A percentile compares a stretch with the other conserved stretches of the same genome.
phyloP scores from a whole-genome alignment of 23 red algal genomes.

The Gracilaria gracilis region DNA sequence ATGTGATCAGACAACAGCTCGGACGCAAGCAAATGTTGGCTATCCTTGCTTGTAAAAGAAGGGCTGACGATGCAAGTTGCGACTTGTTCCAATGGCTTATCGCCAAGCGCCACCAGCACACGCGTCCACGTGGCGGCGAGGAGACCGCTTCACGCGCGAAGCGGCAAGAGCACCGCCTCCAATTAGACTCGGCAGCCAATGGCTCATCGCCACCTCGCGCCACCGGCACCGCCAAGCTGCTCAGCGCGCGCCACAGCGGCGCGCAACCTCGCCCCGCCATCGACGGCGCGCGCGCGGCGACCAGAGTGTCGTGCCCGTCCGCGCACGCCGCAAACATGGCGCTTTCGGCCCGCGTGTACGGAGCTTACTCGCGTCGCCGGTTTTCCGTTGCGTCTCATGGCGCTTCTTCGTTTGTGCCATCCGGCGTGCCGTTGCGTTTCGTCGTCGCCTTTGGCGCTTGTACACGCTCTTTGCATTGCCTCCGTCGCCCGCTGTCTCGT shows the following conservation, averaged over 20 bases:
- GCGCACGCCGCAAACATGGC: slow-evolving; percentile 8
- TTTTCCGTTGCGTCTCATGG: slow-evolving; percentile 6
- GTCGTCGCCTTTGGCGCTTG: not conserved
- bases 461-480: not conserved
- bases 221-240: not conserved
- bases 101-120: not conserved
- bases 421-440: too few species aligned
- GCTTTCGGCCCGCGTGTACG: not conserved
- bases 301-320: too few species aligned
- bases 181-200: not conserved
- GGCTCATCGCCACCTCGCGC: not conserved
- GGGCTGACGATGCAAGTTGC: too few species aligned
- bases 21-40: too few species aligned
- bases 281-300: not conserved
- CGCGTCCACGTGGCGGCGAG: not conserved
- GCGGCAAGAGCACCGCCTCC: not conserved
- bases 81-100: too few species aligned
- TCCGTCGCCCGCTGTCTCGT: not conserved
- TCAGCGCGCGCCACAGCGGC: too few species aligned
- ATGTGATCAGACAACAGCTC: too few species aligned
- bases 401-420: not conserved
- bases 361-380: not conserved
- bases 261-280: not conserved
- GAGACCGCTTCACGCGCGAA: not conserved
- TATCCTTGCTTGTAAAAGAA: too few species aligned